phyloP scores from a whole-genome alignment of 768 basidiomycete species.

The Xerocomus brunneocitrinus region DNA sequence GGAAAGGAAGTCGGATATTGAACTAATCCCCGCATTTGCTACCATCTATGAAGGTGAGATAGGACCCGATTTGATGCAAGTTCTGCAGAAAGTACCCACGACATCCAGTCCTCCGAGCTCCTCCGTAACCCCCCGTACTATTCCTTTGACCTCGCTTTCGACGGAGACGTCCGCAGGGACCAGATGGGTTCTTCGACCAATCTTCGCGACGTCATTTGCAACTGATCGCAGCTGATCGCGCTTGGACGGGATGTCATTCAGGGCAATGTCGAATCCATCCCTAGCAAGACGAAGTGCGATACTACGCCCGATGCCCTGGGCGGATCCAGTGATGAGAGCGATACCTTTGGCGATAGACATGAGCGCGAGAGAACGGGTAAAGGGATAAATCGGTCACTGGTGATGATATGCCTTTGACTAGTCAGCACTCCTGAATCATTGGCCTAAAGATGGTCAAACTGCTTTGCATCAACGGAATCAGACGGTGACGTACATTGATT shows the following conservation, averaged over 20 bases:
- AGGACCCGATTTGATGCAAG: background rate
- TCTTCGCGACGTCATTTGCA: constrained; percentile 24
- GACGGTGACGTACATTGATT: too few relatives aligned
- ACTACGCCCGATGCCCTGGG: constrained; percentile 24
- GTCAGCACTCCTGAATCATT: too few relatives aligned
- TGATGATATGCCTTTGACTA: too few relatives aligned
- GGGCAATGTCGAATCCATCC: constrained; percentile 30
- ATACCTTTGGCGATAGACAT: constrained; percentile 27
- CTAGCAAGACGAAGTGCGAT: constrained; percentile 33
- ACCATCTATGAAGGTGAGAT: constrained; percentile 17
- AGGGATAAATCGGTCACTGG: too few relatives aligned
- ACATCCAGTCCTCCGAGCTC: constrained; percentile 44
- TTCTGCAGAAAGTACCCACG: constrained; percentile 25
- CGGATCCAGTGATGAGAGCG: constrained; percentile 35
- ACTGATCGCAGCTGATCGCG: constrained; percentile 26
- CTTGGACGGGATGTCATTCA: constrained; percentile 31
- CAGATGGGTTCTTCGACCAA: constrained; percentile 24
- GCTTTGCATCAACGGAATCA: too few relatives aligned
- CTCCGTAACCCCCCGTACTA: constrained; percentile 31
- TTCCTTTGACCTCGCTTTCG: constrained; percentile 39
- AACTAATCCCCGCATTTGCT: constrained; percentile 21
- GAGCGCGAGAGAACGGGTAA: background rate
- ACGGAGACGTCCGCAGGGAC: constrained; percentile 38
- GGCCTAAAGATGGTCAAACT: too few relatives aligned
- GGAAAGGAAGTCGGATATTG: background rate